Evolutionary conservation across 177 flowering plant species (phyloP).

Genomic region (Telopea speciosissima): DNA sequence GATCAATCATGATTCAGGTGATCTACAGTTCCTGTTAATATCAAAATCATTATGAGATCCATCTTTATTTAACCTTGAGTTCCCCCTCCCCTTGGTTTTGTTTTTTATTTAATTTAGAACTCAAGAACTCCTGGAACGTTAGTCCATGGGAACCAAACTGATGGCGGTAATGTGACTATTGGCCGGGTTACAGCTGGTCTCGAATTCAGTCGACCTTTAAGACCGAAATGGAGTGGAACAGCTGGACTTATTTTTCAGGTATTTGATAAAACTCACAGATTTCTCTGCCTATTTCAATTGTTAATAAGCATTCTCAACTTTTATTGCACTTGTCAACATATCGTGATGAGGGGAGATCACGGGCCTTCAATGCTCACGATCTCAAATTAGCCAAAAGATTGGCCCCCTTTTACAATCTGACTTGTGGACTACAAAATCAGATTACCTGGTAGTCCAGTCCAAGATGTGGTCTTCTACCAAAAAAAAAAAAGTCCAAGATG

Average conservation of each 20-base stretch:
- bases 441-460: not conserved
- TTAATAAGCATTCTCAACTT: not conserved
- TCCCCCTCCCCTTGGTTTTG: not conserved
- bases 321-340: not conserved
- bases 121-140: conserved; percentile 93
- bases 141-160: conserved; percentile 78
- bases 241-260: conserved; percentile 92
- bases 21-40: not conserved
- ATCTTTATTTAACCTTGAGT: not conserved
- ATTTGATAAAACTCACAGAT: conserved; percentile 8
- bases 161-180: conserved; percentile 53
- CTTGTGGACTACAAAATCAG: too few relatives aligned
- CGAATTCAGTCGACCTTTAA: conserved; percentile 82
- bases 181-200: conserved; percentile 86
- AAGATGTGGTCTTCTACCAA: not conserved
- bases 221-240: conserved; percentile 98
- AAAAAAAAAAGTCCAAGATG: too few relatives aligned
- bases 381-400: not conserved
- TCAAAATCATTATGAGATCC: not conserved
- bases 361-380: too few relatives aligned
- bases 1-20: conserved; percentile 91
- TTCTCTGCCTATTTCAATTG: not conserved
- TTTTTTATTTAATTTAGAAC: conserved; percentile 39
- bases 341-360: not conserved
- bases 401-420: not conserved